Conservation (phyloP, 139 green algal species). For the Picochlorum sp. region DNA sequence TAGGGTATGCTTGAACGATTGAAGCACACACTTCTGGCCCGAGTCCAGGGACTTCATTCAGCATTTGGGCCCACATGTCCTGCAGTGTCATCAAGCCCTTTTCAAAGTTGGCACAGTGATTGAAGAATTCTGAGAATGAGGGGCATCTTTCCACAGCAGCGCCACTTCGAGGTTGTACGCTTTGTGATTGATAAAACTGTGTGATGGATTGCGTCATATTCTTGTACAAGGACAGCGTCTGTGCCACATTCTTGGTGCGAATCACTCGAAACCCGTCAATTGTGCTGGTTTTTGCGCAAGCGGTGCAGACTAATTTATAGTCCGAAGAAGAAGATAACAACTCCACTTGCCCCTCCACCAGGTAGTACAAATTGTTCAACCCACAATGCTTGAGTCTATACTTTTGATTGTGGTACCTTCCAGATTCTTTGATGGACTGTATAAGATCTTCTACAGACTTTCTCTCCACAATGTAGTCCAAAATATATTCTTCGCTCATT, state of each 20-base stretch:
- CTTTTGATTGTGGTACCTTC: constrained; percentile 42
- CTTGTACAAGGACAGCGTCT: constrained; percentile 33
- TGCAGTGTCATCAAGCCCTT: constrained; percentile 25
- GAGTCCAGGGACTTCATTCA: constrained; percentile 34
- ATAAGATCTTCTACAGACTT: constrained; percentile 61
- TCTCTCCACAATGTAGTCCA: constrained; percentile 70
- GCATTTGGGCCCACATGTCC: constrained; percentile 48
- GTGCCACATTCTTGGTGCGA: constrained; percentile 20
- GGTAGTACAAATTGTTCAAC: constrained; percentile 51
- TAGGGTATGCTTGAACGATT: constrained; percentile 37
- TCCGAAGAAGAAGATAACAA: constrained; percentile 7
- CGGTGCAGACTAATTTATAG: constrained; percentile 45
- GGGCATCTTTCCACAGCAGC: not conserved
- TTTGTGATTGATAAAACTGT: constrained; percentile 5
- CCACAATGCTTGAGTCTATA: constrained; percentile 47
- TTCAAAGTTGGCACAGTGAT: not conserved
- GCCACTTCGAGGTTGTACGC: not conserved
- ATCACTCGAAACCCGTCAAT: constrained; percentile 43
- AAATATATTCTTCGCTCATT: constrained; percentile 37
- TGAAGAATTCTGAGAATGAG: not conserved
- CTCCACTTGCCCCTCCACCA: constrained; percentile 63
- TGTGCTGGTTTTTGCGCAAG: constrained; percentile 26
- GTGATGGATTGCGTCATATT: constrained; percentile 21
- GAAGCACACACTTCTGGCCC: constrained; percentile 24
- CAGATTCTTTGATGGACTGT: constrained; percentile 34